phyloP scores from a whole-genome alignment of 1,284 basidiomycete genomes.

The Meripilus lineatus region DNA sequence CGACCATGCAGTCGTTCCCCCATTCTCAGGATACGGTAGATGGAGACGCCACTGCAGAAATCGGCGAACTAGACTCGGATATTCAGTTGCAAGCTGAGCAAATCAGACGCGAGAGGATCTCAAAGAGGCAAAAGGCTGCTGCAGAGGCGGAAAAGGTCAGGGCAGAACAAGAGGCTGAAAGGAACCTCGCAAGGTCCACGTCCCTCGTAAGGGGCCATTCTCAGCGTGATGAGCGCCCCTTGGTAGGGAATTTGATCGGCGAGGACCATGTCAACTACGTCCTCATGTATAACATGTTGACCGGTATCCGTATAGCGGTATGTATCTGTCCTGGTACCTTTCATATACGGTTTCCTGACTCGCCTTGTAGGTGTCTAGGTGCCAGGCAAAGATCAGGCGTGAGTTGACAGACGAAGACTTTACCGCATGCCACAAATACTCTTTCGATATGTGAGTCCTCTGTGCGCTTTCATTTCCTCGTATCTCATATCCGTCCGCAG shows the following conservation, averaged over 20 bases:
- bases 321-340: slow-evolving; percentile 26
- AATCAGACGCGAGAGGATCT: slow-evolving; percentile 70
- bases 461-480: background rate
- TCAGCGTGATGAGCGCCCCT: slow-evolving; percentile 40
- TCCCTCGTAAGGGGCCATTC: slow-evolving; percentile 25
- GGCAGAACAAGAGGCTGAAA: slow-evolving; percentile 22
- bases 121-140: slow-evolving; percentile 63
- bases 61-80: slow-evolving; percentile 46
- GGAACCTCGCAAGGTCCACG: slow-evolving; percentile 37
- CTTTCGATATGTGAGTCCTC: slow-evolving; percentile 86
- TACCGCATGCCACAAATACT: slow-evolving; percentile 88
- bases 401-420: slow-evolving; percentile 87
- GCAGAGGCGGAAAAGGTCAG: slow-evolving; percentile 38
- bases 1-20: slow-evolving; percentile 16
- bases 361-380: slow-evolving; percentile 77
- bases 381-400: slow-evolving; percentile 91
- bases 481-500: slow-evolving; percentile 34
- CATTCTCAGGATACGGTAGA: slow-evolving; percentile 24
- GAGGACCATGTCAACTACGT: slow-evolving; percentile 99
- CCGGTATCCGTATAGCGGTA: slow-evolving; percentile 93
- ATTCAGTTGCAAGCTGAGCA: slow-evolving; percentile 82
- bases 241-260: slow-evolving; percentile 94
- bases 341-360: slow-evolving; percentile 1
- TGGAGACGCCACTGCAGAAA: slow-evolving; percentile 16
- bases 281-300: slow-evolving; percentile 99